Evolutionary conservation across 2,329 filamentous ascomycete species (phyloP), one percentile per base, ranked within the genome.

Genomic region (Chaetoscypha palmicola): DNA sequence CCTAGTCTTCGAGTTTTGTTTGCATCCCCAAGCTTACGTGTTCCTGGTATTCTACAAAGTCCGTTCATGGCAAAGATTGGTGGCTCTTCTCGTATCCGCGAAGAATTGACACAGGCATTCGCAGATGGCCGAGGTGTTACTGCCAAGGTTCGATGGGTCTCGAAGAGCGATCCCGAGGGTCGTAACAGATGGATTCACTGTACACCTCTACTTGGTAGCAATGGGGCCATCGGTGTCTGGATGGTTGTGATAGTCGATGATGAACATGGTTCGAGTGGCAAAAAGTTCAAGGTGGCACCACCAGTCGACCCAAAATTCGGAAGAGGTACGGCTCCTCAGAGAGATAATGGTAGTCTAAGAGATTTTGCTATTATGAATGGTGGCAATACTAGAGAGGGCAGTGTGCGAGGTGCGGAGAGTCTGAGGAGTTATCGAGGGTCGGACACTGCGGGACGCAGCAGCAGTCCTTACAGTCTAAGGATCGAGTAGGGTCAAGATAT

Each of bases 131-230:
- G 78, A 34, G 81, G 83, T 36, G 79, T 89, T 4, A 89, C 84
- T 1, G 83, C 83, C 3, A 86, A 86, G 58, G 75, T 90, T 11
- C 75, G 77, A 41, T 90, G 83, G 85, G 65, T 86, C 1, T 71
- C 69, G 35, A 67, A 68, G 33, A 63, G 63, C 4, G 68, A 72
- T 24, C 26, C 41, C 0, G 64, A 68, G 14, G 83, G 83, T 0
- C 72, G 81, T 14, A 72, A 74, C 38, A 73, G 83, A 33, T 89
- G 84, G 83, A 83, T 89, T 31, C 84, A 89, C 60, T 85, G 82
- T 58, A 89, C 84, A 17, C 84, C 85, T 2, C 65, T 89, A 3
- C 64, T 85, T 3, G 83, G 82, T 2, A 71, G 72, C 32, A 80
- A 80, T 50, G 79, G 81, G 1, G 68, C 74, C 3, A 77, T 89